Percentiles rank a stretch among this genome's conserved stretches.
Conservation (phyloP, 2,329 filamentous ascomycete genomes). For the Pseudogymnoascus verrucosus region DNA sequence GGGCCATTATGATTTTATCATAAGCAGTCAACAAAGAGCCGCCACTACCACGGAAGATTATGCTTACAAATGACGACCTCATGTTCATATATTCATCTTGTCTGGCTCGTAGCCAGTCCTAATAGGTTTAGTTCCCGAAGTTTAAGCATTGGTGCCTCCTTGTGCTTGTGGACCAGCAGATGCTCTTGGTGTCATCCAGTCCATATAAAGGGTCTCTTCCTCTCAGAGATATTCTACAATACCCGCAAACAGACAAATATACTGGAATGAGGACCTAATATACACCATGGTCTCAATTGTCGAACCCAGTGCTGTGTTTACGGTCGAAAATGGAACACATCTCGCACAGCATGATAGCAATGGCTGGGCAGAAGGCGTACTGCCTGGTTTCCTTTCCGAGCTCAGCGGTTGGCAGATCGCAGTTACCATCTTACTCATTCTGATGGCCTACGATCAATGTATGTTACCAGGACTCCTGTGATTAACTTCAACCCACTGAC, state of each 20-base stretch:
- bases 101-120: neutral
- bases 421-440: conserved; percentile 26
- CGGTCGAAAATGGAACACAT: neutral
- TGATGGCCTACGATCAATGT: conserved; percentile 37
- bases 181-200: neutral
- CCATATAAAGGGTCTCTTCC: neutral
- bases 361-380: neutral
- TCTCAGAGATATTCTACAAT: neutral
- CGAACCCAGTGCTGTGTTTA: neutral
- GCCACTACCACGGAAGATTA: neutral
- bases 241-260: neutral
- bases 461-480: neutral
- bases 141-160: neutral
- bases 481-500: neutral
- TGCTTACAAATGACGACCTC: neutral
- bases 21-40: neutral
- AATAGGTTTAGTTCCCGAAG: neutral
- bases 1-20: neutral
- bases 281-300: neutral
- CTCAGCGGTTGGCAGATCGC: conserved; percentile 26
- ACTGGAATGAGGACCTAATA: neutral
- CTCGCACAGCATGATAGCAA: neutral
- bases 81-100: neutral
- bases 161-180: neutral
- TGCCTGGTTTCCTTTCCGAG: neutral